A percentile compares a stretch with the other conserved stretches of the same genome.
Conservation (phyloP, 345 rosid species). For the Hypericum perforatum region DNA sequence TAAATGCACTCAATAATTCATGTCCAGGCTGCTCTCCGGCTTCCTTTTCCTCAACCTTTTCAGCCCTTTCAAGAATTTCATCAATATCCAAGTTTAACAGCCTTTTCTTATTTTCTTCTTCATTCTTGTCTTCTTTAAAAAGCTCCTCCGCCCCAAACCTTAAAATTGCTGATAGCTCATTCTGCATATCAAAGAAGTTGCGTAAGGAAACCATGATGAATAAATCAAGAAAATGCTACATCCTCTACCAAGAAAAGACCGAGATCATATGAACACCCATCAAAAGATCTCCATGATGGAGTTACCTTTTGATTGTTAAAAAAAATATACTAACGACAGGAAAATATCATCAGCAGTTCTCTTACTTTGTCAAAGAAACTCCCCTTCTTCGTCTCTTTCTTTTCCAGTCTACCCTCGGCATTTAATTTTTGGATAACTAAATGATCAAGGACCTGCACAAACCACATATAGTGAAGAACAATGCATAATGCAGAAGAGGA, state of each 20-base stretch:
- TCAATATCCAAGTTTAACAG: slow-evolving; percentile 90
- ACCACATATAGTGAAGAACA: slow-evolving; percentile 9
- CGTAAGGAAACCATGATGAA: too few relatives aligned
- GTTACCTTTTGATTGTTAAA: too few relatives aligned
- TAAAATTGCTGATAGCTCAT: slow-evolving; percentile 92
- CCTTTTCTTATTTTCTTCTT: slow-evolving; percentile 92
- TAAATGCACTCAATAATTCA: slow-evolving; percentile 91
- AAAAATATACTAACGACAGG: too few relatives aligned
- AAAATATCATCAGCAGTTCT: background rate
- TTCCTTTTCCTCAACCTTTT: slow-evolving; percentile 86
- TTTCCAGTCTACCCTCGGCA: slow-evolving; percentile 99
- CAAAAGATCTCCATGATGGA: too few relatives aligned
- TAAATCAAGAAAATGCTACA: too few relatives aligned
- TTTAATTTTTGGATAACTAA: slow-evolving; percentile 96
- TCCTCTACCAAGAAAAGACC: too few relatives aligned
- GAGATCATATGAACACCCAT: too few relatives aligned
- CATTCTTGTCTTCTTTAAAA: slow-evolving; percentile 90
- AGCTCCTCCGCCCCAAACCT: slow-evolving; percentile 99
- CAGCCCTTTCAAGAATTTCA: slow-evolving; percentile 96
- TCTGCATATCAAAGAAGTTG: slow-evolving; percentile 29
- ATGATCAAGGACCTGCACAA: slow-evolving; percentile 84
- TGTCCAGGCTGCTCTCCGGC: slow-evolving; percentile 46
- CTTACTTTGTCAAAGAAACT: slow-evolving; percentile 87
- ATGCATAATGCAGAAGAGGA: slow-evolving; percentile 7
- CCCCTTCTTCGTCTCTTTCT: slow-evolving; percentile 93